Evolutionary conservation across 208 protist species (phyloP), one percentile per base, ranked within the genome.

Genomic region (Trypanosoma cruzi): DNA sequence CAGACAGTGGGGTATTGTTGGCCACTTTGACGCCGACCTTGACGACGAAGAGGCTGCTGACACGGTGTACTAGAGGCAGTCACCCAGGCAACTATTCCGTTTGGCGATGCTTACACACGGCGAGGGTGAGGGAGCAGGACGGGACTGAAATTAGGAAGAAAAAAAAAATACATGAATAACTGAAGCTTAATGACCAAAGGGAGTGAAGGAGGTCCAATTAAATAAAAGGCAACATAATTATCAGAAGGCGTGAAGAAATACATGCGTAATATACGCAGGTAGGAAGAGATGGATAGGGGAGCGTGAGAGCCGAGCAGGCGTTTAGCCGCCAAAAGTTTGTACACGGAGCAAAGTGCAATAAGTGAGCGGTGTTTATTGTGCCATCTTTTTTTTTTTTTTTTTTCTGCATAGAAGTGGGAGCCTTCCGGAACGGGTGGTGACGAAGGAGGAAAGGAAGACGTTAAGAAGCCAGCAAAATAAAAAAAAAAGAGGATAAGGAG

Each of bases 1-100:
- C 80, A 60, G 77, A 8, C 77, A 86, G 74, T 96, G 90, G 90
- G 67, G 59, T 32, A 42, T 74, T 22, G 72, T 83, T 16, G 86
- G 86, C 26, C 74, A 82, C 46, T 96, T 95, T 53, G 92, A 96
- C 56, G 92, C 92, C 4, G 92, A 96, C 68, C 79, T 96, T 7
- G 92, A 96, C 40, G 92, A 96, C 56, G 92, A 96, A 69, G 64
- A 88, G 42, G 73, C 79, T n/a, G 92, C 92, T 4, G 88, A 94
- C 56, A 81, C 81, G 31, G 77, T 86, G 16, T 79, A 80, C 63
- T 96, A 90, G 73, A 4, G n/a, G n/a, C 0, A n/a, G n/a, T n/a
- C n/a, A n/a, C n/a, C n/a, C n/a, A n/a, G n/a, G n/a, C n/a, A n/a
- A n/a, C n/a, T n/a, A n/a, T n/a, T n/a, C n/a, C n/a, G n/a, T n/a